Conservation (phyloP, 495 filamentous ascomycete genomes). For the Alectoria sarmentosa region DNA sequence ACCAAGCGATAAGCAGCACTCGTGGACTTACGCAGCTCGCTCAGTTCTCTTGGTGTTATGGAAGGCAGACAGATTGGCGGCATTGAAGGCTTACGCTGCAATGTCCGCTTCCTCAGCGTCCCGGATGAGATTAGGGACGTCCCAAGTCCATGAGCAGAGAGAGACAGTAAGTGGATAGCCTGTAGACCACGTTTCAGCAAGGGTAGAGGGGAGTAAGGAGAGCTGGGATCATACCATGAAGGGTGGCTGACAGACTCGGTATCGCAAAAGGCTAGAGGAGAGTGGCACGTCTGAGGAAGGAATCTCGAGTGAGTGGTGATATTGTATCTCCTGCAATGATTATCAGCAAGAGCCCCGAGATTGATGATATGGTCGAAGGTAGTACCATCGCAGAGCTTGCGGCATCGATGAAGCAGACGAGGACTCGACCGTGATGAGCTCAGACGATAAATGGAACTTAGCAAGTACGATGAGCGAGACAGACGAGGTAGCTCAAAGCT, state of each 20-base stretch:
- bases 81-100: slow-evolving; percentile 3
- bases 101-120: slow-evolving; percentile 1
- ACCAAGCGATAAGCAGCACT: neutral
- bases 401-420: neutral
- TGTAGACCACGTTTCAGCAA: neutral
- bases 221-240: neutral
- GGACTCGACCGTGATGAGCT: too few relatives aligned
- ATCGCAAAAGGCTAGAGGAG: neutral
- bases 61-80: neutral
- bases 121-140: slow-evolving; percentile 2
- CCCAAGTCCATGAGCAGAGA: neutral
- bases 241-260: neutral
- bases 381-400: neutral
- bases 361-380: neutral
- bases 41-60: neutral
- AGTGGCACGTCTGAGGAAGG: neutral
- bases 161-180: neutral
- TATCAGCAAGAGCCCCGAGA: too few relatives aligned
- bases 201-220: neutral
- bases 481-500: too few relatives aligned
- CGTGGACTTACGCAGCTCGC: neutral
- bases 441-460: too few relatives aligned
- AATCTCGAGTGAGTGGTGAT: neutral
- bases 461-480: too few relatives aligned
- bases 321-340: neutral